These are phyloP conservation scores for Triticum timopheevii DNA, from an alignment of 176 grass and related monocot genomes.

Conservation along the genomic window DNA sequence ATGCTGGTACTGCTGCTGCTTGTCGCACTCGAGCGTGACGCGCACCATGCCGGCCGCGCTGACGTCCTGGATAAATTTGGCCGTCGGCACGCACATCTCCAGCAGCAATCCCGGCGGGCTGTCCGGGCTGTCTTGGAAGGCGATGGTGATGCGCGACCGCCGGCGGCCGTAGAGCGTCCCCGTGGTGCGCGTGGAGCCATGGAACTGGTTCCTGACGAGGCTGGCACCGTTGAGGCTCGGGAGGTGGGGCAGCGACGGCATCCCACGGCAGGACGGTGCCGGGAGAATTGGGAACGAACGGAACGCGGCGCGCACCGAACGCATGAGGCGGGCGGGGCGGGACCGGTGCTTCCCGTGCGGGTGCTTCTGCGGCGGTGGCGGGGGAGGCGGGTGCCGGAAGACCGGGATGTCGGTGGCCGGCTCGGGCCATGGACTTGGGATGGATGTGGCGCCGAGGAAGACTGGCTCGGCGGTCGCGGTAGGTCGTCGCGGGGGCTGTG, in stretches of 20 bases:
- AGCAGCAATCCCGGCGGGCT: constrained; percentile 60
- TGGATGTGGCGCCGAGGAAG: constrained; percentile 27
- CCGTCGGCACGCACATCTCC: constrained; percentile 55
- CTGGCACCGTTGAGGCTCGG: constrained; percentile 19
- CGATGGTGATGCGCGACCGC: constrained; percentile 63
- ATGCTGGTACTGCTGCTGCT: constrained; percentile 31
- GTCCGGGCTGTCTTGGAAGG: constrained; percentile 68
- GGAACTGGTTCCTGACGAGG: constrained; percentile 42
- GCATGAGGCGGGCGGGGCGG: constrained; percentile 45
- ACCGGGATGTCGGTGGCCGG: constrained; percentile 1
- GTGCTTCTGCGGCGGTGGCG: not conserved
- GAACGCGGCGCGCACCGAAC: constrained; percentile 61
- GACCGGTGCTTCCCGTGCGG: constrained; percentile 36
- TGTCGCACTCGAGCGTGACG: constrained; percentile 90
- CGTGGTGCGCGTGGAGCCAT: constrained; percentile 56
- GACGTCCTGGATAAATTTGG: constrained; percentile 90
- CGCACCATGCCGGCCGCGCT: constrained; percentile 63
- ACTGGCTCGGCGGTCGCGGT: constrained; percentile 17
- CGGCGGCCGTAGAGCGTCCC: constrained; percentile 82
- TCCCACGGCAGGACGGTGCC: constrained; percentile 45
- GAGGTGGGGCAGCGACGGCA: constrained; percentile 32
- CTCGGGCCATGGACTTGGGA: constrained; percentile 1
- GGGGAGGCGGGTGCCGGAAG: constrained; percentile 1
- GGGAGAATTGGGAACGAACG: constrained; percentile 67
- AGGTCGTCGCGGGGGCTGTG: constrained; percentile 49